A percentile compares a stretch with the other conserved stretches of the same genome.
Conservation (phyloP, 371 early-diverging fungal species). For the Dichotomocladium elegans region DNA sequence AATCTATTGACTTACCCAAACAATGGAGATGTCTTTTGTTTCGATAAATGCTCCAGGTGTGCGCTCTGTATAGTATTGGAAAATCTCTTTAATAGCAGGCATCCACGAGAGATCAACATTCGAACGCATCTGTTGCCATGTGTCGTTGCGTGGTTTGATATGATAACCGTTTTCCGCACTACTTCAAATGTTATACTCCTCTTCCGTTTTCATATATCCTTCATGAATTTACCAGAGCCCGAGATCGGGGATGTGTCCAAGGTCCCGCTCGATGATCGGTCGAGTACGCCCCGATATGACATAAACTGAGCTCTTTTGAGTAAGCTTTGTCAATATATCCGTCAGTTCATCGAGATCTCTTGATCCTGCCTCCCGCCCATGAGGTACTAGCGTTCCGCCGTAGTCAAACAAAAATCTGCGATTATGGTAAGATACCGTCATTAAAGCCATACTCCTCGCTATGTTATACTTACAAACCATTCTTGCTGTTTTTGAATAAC, state of each 20-base stretch:
- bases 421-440: neutral
- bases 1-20: conserved; percentile 55
- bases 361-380: conserved; percentile 49
- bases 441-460: neutral
- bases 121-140: conserved; percentile 79
- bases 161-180: conserved; percentile 71
- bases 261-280: conserved; percentile 71
- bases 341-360: conserved; percentile 28
- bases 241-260: conserved; percentile 74
- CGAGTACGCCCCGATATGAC: conserved; percentile 89
- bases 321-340: conserved; percentile 52
- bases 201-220: conserved; percentile 57
- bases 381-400: conserved; percentile 81
- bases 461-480: conserved; percentile 51
- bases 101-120: conserved; percentile 85
- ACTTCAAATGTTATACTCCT: conserved; percentile 28
- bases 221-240: conserved; percentile 70
- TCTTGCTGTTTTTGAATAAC: conserved; percentile 45
- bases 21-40: conserved; percentile 78
- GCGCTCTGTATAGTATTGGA: conserved; percentile 87
- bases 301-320: conserved; percentile 72
- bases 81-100: conserved; percentile 83
- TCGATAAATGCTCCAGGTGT: conserved; percentile 85
- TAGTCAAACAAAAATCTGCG: conserved; percentile 74
- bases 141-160: conserved; percentile 58